Evolutionary conservation across 2,329 filamentous ascomycete genomes (phyloP), one percentile per base, ranked within the genome.

Genomic region (Diaporthe citriasiana): DNA sequence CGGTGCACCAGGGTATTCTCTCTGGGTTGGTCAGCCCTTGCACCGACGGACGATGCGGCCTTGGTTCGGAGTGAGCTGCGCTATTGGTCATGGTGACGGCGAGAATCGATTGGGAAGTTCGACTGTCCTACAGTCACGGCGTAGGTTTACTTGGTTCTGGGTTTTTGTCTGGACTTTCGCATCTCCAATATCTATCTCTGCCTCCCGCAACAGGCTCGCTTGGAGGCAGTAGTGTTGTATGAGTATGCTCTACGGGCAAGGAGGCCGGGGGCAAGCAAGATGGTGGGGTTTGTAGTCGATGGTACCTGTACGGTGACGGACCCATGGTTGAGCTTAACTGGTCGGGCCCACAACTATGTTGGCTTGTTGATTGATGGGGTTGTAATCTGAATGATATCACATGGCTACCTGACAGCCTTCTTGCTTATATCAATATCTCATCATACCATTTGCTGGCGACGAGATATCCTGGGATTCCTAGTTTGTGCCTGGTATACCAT

Each of bases 121-220:
- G 45, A 25, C 30, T 51, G 63, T 35, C 30, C 30, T 17, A 27
- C 10, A 25, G 33, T 66, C 30, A 40, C 53, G 63, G 63, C 63
- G 63, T 51, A 50, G 47, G 47, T 40, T 22, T 40, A 19, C 17
- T 40, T 27, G 47, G 63, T 50, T 40, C 35, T 40, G 42, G 22
- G 45, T 38, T 66, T 51, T 17, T 25, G 15, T 53, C 45, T 51
- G 45, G n/a, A 51, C 22, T 35, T 40, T 40, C 27, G 2, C 33
- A 53, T 68, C n/a, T 68, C 63, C 63, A 53, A 68, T 35, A 68
- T 53, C 63, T 68, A 68, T 68, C 9, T 27, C 63, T 68, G 63
- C 63, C 45, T 68, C 33, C 63, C 33, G 35, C 47, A 53, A 68
- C 63, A 40, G 63, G 63, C 47, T 53, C 47, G 47, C 47, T 53